Evolutionary conservation across 2,329 filamentous ascomycete genomes (phyloP).

Genomic region (Ceratocystis alfenasii): DNA sequence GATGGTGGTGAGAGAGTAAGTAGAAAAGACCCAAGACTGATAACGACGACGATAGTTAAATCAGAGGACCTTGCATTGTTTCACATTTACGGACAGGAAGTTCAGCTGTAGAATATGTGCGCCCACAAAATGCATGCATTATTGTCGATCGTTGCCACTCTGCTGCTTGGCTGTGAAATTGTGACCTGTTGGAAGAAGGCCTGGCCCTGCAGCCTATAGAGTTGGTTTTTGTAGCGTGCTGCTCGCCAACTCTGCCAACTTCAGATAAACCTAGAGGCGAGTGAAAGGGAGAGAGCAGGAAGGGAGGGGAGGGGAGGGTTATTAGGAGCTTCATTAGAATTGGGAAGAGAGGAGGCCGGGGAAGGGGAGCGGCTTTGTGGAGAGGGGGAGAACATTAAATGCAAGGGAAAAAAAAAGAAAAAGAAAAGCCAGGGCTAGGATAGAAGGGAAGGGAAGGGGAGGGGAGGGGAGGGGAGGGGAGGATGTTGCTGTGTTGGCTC

Average conservation of each 20-base stretch:
- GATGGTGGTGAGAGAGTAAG: not conserved
- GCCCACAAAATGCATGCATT: not conserved
- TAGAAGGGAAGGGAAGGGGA: not conserved
- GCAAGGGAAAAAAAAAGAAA: not conserved
- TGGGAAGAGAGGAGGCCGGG: not conserved
- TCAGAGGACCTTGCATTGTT: conserved; percentile 1
- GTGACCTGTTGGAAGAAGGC: conserved; percentile 5
- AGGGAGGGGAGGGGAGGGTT: not conserved
- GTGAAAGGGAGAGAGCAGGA: not conserved
- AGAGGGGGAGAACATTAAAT: no score
- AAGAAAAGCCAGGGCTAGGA: not conserved
- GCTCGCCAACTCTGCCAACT: conserved; percentile 6
- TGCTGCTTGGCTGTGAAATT: not conserved
- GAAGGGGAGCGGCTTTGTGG: not conserved
- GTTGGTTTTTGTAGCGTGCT: not conserved
- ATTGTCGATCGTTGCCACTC: conserved; percentile 3
- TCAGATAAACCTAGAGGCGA: not conserved
- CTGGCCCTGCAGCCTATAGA: conserved; percentile 2
- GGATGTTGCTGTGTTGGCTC: no score
- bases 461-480: not conserved
- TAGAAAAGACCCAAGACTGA: not conserved
- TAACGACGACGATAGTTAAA: not conserved
- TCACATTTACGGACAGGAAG: conserved; percentile 6
- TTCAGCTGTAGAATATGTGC: not conserved
- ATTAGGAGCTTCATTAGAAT: conserved; percentile 4